Conservation (phyloP, 768 basidiomycete genomes). For the Agaricus sinodeliciosus region DNA sequence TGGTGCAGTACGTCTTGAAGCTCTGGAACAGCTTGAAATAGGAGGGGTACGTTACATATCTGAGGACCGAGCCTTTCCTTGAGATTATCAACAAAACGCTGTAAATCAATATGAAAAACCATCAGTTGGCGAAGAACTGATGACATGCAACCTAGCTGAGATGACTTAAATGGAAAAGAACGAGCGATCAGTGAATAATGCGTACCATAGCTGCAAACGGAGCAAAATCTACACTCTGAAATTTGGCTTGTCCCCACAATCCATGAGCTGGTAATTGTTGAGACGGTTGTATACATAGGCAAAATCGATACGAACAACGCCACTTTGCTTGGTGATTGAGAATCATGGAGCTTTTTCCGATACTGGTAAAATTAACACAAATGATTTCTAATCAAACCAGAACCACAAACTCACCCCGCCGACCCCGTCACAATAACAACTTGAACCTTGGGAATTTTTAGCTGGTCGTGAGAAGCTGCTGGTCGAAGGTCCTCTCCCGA, state of each 20-base stretch:
- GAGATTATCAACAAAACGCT: constrained; percentile 55
- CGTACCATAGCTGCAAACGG: constrained; percentile 63
- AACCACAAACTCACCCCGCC: constrained; percentile 40
- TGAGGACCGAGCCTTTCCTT: constrained; percentile 63
- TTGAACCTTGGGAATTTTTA: constrained; percentile 45
- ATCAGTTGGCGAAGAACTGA: constrained; percentile 69
- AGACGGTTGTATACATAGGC: background rate
- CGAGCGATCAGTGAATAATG: background rate
- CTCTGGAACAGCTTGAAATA: constrained; percentile 68
- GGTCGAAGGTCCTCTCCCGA: constrained; percentile 39
- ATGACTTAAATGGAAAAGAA: constrained; percentile 5
- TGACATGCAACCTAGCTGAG: constrained; percentile 58
- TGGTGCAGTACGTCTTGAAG: constrained; percentile 53
- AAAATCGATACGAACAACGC: constrained; percentile 38
- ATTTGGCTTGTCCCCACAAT: constrained; percentile 74
- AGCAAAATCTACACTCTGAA: constrained; percentile 55
- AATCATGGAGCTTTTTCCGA: constrained; percentile 73
- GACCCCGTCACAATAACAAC: constrained; percentile 57
- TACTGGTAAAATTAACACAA: constrained; percentile 25
- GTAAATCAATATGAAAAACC: constrained; percentile 65
- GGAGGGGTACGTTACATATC: constrained; percentile 58
- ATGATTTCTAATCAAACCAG: constrained; percentile 1
- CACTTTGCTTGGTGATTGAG: constrained; percentile 67
- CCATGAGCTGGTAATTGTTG: constrained; percentile 42
- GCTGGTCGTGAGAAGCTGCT: constrained; percentile 34